A percentile compares a stretch with the other conserved stretches of the same genome.
These are phyloP conservation scores for Neurospora sp. DNA, from an alignment of 495 filamentous ascomycete species.

Conservation along the genomic window DNA sequence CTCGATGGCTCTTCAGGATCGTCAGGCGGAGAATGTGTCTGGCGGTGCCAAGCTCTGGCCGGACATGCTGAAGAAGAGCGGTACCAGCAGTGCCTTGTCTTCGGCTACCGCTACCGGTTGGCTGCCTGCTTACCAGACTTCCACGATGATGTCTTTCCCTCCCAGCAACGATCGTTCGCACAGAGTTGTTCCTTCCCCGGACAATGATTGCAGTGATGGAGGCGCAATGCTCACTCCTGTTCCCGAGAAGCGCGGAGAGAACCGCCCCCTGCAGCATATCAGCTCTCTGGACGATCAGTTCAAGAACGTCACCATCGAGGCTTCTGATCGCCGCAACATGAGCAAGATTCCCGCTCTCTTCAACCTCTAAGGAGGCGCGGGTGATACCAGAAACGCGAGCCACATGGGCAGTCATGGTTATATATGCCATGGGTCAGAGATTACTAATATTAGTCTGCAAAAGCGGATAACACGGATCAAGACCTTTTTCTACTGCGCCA, in stretches of 20 bases:
- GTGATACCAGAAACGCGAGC: background rate
- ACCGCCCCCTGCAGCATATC: constrained; percentile 23
- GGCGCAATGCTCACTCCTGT: constrained; percentile 11
- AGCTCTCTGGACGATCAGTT: constrained; percentile 21
- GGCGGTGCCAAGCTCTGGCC: constrained; percentile 29
- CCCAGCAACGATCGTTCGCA: background rate
- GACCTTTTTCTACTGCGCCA: background rate
- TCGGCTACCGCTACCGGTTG: constrained; percentile 38
- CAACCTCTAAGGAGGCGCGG: background rate
- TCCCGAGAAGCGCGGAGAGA: constrained; percentile 32
- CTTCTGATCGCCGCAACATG: constrained; percentile 6
- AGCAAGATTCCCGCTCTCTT: background rate
- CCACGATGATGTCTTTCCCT: background rate
- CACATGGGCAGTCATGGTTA: background rate
- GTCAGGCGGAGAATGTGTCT: constrained; percentile 9
- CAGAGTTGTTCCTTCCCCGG: constrained; percentile 6
- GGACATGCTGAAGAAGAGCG: constrained; percentile 32
- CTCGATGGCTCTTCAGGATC: constrained; percentile 11
- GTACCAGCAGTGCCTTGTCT: constrained; percentile 33
- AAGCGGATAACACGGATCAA: background rate
- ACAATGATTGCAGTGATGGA: constrained; percentile 15
- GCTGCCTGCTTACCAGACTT: constrained; percentile 30
- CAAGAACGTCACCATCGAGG: constrained; percentile 14
- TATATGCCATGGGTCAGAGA: background rate
- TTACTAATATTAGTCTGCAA: background rate